Base-by-base conservation (phyloP, 306 rosid species). In the Corylus heterophylla region DNA sequence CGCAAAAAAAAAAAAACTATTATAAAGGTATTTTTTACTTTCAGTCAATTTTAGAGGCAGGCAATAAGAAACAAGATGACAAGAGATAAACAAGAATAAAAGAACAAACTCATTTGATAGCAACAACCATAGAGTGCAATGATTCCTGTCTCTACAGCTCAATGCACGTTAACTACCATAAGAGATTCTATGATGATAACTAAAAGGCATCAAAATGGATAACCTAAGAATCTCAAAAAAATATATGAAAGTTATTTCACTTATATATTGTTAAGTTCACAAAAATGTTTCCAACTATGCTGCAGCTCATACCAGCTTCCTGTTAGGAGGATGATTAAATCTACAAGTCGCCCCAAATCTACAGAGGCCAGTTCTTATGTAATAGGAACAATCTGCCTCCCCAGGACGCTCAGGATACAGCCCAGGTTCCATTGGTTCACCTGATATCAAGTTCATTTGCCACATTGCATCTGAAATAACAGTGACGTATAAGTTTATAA, bases 281-380 rank as follows among this genome's bases (percentile, higher is more conserved):
- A 35, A 74, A 54, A 68, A 69, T 20, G 71, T 42, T 75, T 74
- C 31, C 17, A 79, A 74, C 56, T 77, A 78, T 31, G 83, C 37
- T 77, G 73, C 67, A 82, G 85, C 71, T 76, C 75, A 82, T 91
- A 94, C 98, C 97, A 94, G 91, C 82, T 87, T 93, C 84, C 98
- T 87, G 82, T 94, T 92, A 52, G 97, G 98, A 49, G 98, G 98
- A 77, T 94, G 98, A 85, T 94, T 94, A 81, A 92, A 94, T 79
- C 97, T 90, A 83, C 98, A 94, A 54, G 98, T 91, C n/a, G 87
- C 88, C 47, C 98, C 98, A 82, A 94, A 94, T 89, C 98, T 91
- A 86, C 98, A 95, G 49, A 91, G 91, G 45, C 98, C 98, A 0
- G 98, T 95, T 85, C 98, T 86, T 81, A 95, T 91, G 86, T 92